Conservation (phyloP, 352 stramenopile species). For the Phytophthora megakarya region DNA sequence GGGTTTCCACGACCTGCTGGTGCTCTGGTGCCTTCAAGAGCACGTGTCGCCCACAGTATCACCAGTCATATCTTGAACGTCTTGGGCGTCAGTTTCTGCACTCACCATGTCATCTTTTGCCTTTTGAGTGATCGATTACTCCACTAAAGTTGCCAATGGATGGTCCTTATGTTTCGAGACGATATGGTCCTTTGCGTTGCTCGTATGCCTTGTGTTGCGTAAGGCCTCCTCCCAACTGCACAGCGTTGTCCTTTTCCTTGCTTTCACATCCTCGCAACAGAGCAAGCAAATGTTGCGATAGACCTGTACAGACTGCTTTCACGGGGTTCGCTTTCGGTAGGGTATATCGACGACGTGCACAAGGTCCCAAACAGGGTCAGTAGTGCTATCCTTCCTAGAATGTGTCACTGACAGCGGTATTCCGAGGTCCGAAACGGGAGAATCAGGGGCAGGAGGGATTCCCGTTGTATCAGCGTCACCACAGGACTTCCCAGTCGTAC, state of each 20-base stretch:
- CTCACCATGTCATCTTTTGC: no score
- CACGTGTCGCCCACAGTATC: no score
- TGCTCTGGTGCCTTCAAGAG: no score
- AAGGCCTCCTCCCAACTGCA: constrained; percentile 14
- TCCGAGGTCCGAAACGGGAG: neutral
- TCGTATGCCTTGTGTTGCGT: constrained; percentile 5
- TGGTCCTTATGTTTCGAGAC: constrained; percentile 6
- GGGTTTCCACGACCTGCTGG: no score
- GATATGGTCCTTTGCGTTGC: constrained; percentile 16
- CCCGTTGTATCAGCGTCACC: neutral
- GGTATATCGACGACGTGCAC: neutral
- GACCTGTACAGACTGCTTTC: no score
- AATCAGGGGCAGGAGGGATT: neutral
- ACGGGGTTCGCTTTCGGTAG: no score
- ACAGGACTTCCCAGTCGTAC: neutral
- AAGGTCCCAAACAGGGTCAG: neutral
- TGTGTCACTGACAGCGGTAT: neutral
- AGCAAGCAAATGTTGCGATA: constrained; percentile 3
- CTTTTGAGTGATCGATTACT: no score
- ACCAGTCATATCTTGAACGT: no score
- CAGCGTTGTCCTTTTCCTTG: neutral
- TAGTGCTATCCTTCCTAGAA: neutral
- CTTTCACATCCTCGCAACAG: neutral
- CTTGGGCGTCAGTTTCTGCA: no score
- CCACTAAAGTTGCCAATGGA: no score